Percentiles rank a stretch among this genome's conserved stretches.
Evolutionary conservation across 1,139 yeast genomes (phyloP).

Genomic region (Candida frijolesensis): DNA sequence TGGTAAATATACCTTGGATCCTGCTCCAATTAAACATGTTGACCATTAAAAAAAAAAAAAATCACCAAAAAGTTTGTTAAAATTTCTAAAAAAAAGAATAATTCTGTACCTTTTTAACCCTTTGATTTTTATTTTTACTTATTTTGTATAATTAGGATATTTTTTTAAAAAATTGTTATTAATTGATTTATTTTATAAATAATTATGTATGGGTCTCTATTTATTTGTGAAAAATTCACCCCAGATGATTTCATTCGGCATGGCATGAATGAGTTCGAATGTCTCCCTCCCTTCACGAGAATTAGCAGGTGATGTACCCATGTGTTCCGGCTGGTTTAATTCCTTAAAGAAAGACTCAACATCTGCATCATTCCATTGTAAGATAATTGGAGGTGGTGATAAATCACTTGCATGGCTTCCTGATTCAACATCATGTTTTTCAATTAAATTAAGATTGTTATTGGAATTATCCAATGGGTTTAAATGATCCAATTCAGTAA

Average conservation of each 20-base stretch:
- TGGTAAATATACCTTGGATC: constrained; percentile 35
- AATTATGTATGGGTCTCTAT: constrained; percentile 1
- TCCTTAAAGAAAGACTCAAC: constrained; percentile 49
- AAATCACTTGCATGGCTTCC: not conserved
- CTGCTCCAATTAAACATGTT: constrained; percentile 38
- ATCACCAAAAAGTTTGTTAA: too few relatives aligned
- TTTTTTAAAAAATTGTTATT: too few relatives aligned
- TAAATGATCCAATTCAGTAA: constrained; percentile 13
- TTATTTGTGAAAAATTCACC: constrained; percentile 63
- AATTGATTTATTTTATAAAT: not conserved
- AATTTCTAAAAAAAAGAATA: not conserved
- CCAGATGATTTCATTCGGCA: constrained; percentile 75
- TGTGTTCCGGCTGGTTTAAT: constrained; percentile 22
- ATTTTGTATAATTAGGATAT: not conserved
- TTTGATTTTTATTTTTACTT: not conserved
- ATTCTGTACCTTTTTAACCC: not conserved
- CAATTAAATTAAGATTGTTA: not conserved
- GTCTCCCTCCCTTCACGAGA: constrained; percentile 53
- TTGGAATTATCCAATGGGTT: constrained; percentile 9
- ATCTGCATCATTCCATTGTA: constrained; percentile 23
- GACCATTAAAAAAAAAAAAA: constrained; percentile 4
- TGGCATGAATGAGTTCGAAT: constrained; percentile 63
- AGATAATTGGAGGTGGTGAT: constrained; percentile 3
- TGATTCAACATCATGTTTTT: not conserved
- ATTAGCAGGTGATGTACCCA: constrained; percentile 10